A percentile compares a stretch with the other conserved stretches of the same genome.
These are phyloP conservation scores for Nothomitra cinnamomea DNA, from an alignment of 2,329 filamentous ascomycete species.

Conservation along the genomic window DNA sequence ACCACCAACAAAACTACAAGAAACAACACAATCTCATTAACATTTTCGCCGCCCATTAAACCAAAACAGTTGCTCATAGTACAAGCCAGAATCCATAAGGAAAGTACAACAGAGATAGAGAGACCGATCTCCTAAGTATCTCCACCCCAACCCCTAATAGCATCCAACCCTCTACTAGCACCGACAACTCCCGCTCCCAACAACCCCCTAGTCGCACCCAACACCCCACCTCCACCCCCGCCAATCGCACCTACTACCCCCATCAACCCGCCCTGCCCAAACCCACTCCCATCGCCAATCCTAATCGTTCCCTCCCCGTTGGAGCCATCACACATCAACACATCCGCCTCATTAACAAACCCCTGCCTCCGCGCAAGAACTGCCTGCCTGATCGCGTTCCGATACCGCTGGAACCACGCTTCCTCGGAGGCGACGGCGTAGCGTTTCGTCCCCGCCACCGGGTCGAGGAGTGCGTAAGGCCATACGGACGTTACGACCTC, in stretches of 20 bases:
- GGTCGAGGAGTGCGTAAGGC: conserved; percentile 30
- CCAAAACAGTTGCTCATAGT: no score
- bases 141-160: not conserved
- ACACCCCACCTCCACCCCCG: conserved; percentile 24
- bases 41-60: no score
- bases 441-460: conserved; percentile 6
- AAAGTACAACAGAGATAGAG: no score
- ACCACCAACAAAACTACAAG: no score
- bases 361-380: conserved; percentile 40
- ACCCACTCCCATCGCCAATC: conserved; percentile 10
- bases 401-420: conserved; percentile 48
- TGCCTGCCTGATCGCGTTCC: conserved; percentile 38
- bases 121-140: no score
- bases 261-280: conserved; percentile 7
- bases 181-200: not conserved
- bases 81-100: no score
- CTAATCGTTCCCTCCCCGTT: conserved; percentile 37
- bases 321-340: conserved; percentile 21
- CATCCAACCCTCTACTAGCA: not conserved
- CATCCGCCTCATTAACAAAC: conserved; percentile 39
- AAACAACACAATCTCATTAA: no score
- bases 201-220: conserved; percentile 12
- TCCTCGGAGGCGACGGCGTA: conserved; percentile 24
- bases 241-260: conserved; percentile 4
- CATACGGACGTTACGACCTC: conserved; percentile 46